These are phyloP conservation scores for Pyrenophora tritici-repentis DNA, from an alignment of 2,329 filamentous ascomycete genomes.

Conservation along the genomic window DNA sequence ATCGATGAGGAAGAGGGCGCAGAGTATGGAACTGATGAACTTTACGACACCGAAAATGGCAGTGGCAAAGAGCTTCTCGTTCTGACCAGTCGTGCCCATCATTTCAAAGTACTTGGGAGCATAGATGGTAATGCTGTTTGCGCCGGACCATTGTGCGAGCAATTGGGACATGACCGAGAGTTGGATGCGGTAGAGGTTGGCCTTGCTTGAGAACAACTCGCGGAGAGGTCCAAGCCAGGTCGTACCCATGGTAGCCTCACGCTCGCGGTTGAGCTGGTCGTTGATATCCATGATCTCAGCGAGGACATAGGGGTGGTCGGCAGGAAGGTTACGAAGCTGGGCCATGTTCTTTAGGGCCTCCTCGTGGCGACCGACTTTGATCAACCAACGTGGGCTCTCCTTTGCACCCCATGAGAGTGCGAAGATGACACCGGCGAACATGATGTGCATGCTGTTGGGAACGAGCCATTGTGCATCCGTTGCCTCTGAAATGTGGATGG, in stretches of 20 bases:
- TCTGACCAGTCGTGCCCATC: slow-evolving; percentile 69
- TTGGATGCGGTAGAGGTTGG: slow-evolving; percentile 75
- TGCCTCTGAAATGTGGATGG: slow-evolving; percentile 56
- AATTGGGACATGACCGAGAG: slow-evolving; percentile 71
- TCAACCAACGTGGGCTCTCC: slow-evolving; percentile 72
- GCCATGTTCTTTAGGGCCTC: slow-evolving; percentile 62
- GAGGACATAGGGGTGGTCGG: slow-evolving; percentile 65
- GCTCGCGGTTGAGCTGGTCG: slow-evolving; percentile 68
- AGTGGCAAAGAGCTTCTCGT: slow-evolving; percentile 73
- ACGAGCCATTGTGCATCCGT: slow-evolving; percentile 61
- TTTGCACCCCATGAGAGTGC: slow-evolving; percentile 69
- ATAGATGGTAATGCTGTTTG: slow-evolving; percentile 71
- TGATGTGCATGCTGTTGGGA: slow-evolving; percentile 76
- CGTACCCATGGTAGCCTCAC: slow-evolving; percentile 70
- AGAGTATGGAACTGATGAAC: slow-evolving; percentile 67
- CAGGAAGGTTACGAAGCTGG: slow-evolving; percentile 63
- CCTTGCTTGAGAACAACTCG: slow-evolving; percentile 69
- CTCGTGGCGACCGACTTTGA: slow-evolving; percentile 67
- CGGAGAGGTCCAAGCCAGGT: slow-evolving; percentile 68
- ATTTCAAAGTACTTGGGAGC: slow-evolving; percentile 74
- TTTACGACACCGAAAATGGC: slow-evolving; percentile 79
- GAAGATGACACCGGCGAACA: slow-evolving; percentile 75
- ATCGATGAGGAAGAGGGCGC: slow-evolving; percentile 79
- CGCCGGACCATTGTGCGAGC: slow-evolving; percentile 74
- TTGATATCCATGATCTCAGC: slow-evolving; percentile 69